A percentile compares a stretch with the other conserved stretches of the same genome.
phyloP scores from a whole-genome alignment of 495 filamentous ascomycete genomes.

The Neurospora sp. region DNA sequence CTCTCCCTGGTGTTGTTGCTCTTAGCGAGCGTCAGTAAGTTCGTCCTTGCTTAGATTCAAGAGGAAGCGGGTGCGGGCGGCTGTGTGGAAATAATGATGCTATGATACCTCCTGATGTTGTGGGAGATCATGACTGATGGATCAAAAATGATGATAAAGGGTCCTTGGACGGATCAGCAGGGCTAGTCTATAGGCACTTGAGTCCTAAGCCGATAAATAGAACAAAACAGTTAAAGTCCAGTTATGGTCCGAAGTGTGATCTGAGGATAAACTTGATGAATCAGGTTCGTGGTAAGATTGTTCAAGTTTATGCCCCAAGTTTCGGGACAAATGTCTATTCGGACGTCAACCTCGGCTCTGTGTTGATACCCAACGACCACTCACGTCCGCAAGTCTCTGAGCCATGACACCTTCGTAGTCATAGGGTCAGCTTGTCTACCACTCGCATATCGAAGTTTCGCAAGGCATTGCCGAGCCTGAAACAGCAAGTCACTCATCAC shows the following conservation, averaged over 20 bases:
- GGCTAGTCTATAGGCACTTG: slow-evolving; percentile 17
- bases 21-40: slow-evolving; percentile 59
- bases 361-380: too few species aligned
- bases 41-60: neutral
- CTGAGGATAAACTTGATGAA: neutral
- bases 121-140: neutral
- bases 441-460: neutral
- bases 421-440: neutral
- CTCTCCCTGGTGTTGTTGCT: slow-evolving; percentile 83
- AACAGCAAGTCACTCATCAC: neutral
- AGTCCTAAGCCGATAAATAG: slow-evolving; percentile 1
- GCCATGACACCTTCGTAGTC: neutral
- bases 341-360: neutral
- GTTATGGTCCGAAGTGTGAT: neutral
- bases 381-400: neutral
- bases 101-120: neutral
- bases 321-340: neutral
- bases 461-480: neutral
- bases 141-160: slow-evolving; percentile 1
- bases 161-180: slow-evolving; percentile 16
- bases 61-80: neutral
- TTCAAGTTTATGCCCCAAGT: too few species aligned
- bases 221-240: neutral
- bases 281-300: neutral
- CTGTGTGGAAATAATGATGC: slow-evolving; percentile 1